phyloP scores from a whole-genome alignment of 495 filamentous ascomycete species.

The Xylaria nigripes region DNA sequence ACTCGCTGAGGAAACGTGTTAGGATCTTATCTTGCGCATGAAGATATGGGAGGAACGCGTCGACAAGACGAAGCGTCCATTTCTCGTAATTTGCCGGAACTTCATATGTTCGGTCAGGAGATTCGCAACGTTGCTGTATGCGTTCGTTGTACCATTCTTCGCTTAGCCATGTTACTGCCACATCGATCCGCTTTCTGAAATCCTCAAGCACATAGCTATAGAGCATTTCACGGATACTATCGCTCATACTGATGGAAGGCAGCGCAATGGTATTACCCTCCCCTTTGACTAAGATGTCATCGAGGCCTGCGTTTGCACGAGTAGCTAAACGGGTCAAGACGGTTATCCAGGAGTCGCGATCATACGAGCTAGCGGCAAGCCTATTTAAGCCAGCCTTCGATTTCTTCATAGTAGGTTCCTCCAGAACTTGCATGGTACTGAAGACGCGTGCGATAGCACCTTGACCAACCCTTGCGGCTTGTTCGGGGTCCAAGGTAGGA shows the following conservation, averaged over 20 bases:
- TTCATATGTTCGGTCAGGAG: slow-evolving; percentile 18
- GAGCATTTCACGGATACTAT: slow-evolving; percentile 68
- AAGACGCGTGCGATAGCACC: slow-evolving; percentile 69
- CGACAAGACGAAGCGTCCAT: slow-evolving; percentile 71
- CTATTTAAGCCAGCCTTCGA: slow-evolving; percentile 65
- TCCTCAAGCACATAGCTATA: slow-evolving; percentile 82
- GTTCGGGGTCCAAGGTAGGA: slow-evolving; percentile 57
- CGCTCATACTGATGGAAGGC: slow-evolving; percentile 39
- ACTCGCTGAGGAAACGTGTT: slow-evolving; percentile 83
- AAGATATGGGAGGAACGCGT: slow-evolving; percentile 80
- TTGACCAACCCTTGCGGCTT: slow-evolving; percentile 59
- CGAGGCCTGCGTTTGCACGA: slow-evolving; percentile 60
- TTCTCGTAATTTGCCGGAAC: slow-evolving; percentile 62
- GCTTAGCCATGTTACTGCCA: slow-evolving; percentile 83
- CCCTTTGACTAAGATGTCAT: slow-evolving; percentile 44
- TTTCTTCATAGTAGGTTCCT: slow-evolving; percentile 45
- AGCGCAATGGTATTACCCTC: slow-evolving; percentile 32
- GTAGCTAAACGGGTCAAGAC: slow-evolving; percentile 81
- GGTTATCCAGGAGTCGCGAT: slow-evolving; percentile 86
- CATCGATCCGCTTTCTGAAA: slow-evolving; percentile 76
- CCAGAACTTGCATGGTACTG: slow-evolving; percentile 59
- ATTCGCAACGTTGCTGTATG: slow-evolving; percentile 41
- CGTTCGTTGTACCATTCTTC: slow-evolving; percentile 98
- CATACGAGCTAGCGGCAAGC: slow-evolving; percentile 75
- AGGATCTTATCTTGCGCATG: slow-evolving; percentile 81